Evolutionary conservation across 805 yeast genomes (phyloP).

Genomic region (Barnettozyma siamensis): DNA sequence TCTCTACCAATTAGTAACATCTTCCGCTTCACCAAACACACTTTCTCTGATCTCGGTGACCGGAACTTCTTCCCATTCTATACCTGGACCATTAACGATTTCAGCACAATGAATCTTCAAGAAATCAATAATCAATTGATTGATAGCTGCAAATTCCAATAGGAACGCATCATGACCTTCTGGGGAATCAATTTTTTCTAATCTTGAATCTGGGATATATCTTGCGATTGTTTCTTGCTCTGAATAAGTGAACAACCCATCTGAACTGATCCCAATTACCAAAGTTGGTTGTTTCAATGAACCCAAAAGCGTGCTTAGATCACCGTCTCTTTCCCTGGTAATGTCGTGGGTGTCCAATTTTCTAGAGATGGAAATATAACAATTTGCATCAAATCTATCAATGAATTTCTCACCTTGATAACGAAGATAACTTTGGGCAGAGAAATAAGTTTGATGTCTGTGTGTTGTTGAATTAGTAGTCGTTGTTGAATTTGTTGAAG

Average conservation of each 20-base stretch:
- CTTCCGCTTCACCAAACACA: slow-evolving; percentile 92
- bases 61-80: slow-evolving; percentile 40
- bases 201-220: slow-evolving; percentile 58
- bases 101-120: slow-evolving; percentile 52
- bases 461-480: slow-evolving; percentile 22
- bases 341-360: slow-evolving; percentile 95
- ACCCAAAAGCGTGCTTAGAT: slow-evolving; percentile 42
- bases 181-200: slow-evolving; percentile 77
- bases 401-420: slow-evolving; percentile 93
- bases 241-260: slow-evolving; percentile 85
- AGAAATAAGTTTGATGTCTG: slow-evolving; percentile 56
- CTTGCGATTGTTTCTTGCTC: slow-evolving; percentile 85
- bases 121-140: slow-evolving; percentile 63
- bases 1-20: slow-evolving; percentile 84
- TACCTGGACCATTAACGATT: slow-evolving; percentile 42
- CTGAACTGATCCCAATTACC: slow-evolving; percentile 84
- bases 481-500: slow-evolving; percentile 28
- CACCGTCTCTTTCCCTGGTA: slow-evolving; percentile 62
- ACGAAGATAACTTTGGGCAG: slow-evolving; percentile 92
- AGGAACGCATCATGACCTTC: slow-evolving; percentile 98
- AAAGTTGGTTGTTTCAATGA: slow-evolving; percentile 69
- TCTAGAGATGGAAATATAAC: slow-evolving; percentile 90
- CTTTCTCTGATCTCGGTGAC: slow-evolving; percentile 46
- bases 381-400: slow-evolving; percentile 89
- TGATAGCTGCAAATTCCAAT: slow-evolving; percentile 80